Percentiles rank a stretch among this genome's conserved stretches.
These are phyloP conservation scores for Dichotomocladium elegans DNA, from an alignment of 371 early-diverging fungal genomes.

Conservation along the genomic window DNA sequence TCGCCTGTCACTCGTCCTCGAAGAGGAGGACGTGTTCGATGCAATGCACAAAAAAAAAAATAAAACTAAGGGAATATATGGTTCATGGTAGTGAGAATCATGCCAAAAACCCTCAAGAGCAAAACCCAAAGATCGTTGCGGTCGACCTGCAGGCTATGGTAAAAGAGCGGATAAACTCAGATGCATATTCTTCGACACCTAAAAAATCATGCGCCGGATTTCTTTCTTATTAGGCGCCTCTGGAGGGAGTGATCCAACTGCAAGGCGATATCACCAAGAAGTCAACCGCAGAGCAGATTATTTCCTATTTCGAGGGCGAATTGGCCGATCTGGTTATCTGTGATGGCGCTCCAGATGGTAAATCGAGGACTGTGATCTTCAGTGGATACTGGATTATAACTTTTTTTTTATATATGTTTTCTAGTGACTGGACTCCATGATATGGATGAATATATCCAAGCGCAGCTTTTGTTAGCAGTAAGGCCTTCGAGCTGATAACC, in stretches of 20 bases:
- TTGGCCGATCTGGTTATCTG: conserved; percentile 95
- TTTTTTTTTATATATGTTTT: too few species aligned
- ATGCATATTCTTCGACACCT: background rate
- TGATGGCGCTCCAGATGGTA: conserved; percentile 98
- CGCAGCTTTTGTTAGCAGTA: conserved; percentile 88
- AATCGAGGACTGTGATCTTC: too few species aligned
- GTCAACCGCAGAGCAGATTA: conserved; percentile 88
- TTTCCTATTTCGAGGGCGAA: conserved; percentile 82
- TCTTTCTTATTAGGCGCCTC: conserved; percentile 68
- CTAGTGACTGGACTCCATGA: conserved; percentile 96
- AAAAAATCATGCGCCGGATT: background rate
- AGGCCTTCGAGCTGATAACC: conserved; percentile 7
- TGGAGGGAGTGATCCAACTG: conserved; percentile 90
- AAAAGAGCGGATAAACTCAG: background rate
- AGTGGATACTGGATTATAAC: too few species aligned
- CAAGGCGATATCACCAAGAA: conserved; percentile 99
- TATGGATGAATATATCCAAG: conserved; percentile 99
- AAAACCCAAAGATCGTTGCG: conserved; percentile 84
- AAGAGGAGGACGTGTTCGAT: too few species aligned
- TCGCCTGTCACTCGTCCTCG: too few species aligned
- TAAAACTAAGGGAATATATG: background rate
- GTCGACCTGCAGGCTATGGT: conserved; percentile 99
- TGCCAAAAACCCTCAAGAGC: conserved; percentile 48
- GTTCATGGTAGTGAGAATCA: conserved; percentile 47
- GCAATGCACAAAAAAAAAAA: conserved; percentile 4